These are phyloP conservation scores for Hermanozyma aechmeae DNA, from an alignment of 805 yeast species.

Conservation along the genomic window DNA sequence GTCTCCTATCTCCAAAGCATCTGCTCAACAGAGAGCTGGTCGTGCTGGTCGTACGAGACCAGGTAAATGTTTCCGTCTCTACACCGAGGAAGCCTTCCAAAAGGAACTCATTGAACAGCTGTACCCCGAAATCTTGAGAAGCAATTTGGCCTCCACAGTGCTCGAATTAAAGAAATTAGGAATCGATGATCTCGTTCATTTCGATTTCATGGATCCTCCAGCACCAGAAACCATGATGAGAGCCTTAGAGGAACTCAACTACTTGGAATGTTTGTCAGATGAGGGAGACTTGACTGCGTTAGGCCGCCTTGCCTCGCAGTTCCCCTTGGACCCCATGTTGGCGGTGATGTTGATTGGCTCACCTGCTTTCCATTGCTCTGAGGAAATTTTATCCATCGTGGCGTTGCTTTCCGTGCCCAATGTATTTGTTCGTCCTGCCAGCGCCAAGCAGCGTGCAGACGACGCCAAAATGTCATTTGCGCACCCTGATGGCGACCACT, in stretches of 20 bases:
- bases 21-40: constrained; percentile 98
- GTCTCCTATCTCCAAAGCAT: constrained; percentile 93
- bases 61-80: constrained; percentile 92
- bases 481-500: constrained; percentile 91
- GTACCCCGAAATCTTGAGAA: constrained; percentile 89
- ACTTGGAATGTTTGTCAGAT: constrained; percentile 81
- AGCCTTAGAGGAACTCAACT: constrained; percentile 91
- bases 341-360: constrained; percentile 90
- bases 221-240: constrained; percentile 99
- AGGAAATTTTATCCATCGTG: constrained; percentile 80
- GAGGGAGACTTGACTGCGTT: constrained; percentile 84
- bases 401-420: constrained; percentile 89
- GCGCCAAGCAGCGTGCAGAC: constrained; percentile 82
- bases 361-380: constrained; percentile 76
- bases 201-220: constrained; percentile 98
- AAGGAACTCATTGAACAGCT: constrained; percentile 91
- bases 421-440: constrained; percentile 89
- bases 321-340: constrained; percentile 92
- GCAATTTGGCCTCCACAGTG: constrained; percentile 86
- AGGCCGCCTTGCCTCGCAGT: constrained; percentile 84
- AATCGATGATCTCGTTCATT: constrained; percentile 91
- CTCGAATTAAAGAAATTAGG: constrained; percentile 90
- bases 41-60: constrained; percentile 99
- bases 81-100: constrained; percentile 94
- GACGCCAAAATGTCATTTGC: constrained; percentile 82